Evolutionary conservation across 2,329 filamentous ascomycete genomes (phyloP), one percentile per base, ranked within the genome.

Genomic region (Elsinoe australis): DNA sequence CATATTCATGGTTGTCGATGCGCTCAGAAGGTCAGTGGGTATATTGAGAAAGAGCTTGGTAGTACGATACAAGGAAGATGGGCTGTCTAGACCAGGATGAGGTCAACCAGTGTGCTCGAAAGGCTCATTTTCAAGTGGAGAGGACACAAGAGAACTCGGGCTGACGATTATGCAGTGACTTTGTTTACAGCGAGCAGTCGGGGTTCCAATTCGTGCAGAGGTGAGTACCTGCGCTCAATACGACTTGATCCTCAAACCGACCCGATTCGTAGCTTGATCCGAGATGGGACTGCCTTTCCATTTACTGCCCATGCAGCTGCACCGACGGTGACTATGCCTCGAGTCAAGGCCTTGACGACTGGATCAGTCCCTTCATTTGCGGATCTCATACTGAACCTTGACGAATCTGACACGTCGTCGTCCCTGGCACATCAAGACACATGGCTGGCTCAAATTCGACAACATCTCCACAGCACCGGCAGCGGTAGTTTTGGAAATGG

Each of bases 361-460:
- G 92, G 92, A 52, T 95, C 90, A 1, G 92, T 95, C n/a, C 92
- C 92, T 2, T 96, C 90, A 2, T 98, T 98, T 65, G 79, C 96
- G 52, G 92, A 98, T 64, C 84, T 95, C 12, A 94, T 98, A 53
- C 75, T 98, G 51, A 98, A 96, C 62, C 87, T 98, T 62, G 87
- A 94, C 55, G 92, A 98, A 67, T 88, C 82, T 14, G 92, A 98
- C 63, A 90, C 87, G 2, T 84, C 85, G 10, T 95, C 92, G 1
- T 90, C 85, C 2, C 76, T 98, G 18, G 82, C 86, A 10, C 78
- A 78, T 21, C 92, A 96, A 67, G 92, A 98, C 63, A 95, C 88
- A 24, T 98, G 94, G 90, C 77, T 98, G 19, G 85, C 88, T 28
- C 92, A 98, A 71, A 80, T 98, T 68, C 83, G 80, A 58, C 69